These are phyloP conservation scores for Cnidoscolus chayamansa DNA, from an alignment of 441 rosid genomes.

Conservation along the genomic window DNA sequence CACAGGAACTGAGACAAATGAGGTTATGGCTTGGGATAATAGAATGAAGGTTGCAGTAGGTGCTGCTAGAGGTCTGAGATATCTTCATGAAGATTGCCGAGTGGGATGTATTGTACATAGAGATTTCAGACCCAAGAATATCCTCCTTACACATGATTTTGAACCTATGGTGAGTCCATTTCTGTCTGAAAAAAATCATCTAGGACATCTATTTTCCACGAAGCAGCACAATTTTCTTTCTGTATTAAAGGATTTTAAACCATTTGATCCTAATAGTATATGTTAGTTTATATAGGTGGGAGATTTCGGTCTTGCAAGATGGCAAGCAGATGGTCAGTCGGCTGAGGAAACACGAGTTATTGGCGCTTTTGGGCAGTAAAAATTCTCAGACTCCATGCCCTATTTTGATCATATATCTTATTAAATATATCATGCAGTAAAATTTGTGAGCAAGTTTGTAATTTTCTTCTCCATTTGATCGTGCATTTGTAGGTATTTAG, in stretches of 20 bases:
- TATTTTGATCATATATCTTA: not conserved
- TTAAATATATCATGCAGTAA: not conserved
- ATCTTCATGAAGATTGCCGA: slow-evolving; percentile 60
- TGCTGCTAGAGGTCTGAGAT: slow-evolving; percentile 55
- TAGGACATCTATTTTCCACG: not conserved
- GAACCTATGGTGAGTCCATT: slow-evolving; percentile 46
- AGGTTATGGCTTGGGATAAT: slow-evolving; percentile 42
- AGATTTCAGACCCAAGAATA: slow-evolving; percentile 50
- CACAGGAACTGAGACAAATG: slow-evolving; percentile 25
- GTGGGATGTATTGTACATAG: slow-evolving; percentile 59
- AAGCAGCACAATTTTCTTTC: not conserved
- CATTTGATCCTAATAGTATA: slow-evolving; percentile 1
- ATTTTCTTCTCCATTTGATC: not conserved
- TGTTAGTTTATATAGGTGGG: slow-evolving; percentile 39
- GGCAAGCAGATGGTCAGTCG: slow-evolving; percentile 49
- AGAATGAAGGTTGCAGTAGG: slow-evolving; percentile 53
- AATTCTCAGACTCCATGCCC: not conserved
- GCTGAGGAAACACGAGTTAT: slow-evolving; percentile 48
- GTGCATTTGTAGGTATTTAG: slow-evolving; percentile 38
- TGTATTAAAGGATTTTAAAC: not conserved
- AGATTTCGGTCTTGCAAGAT: slow-evolving; percentile 56
- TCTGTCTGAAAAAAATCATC: not conserved
- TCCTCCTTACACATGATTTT: slow-evolving; percentile 59
- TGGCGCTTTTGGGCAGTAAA: slow-evolving; percentile 50
- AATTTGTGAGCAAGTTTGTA: not conserved